Percentiles rank a stretch among this genome's conserved stretches.
phyloP scores from a whole-genome alignment of 345 rosid genomes.

The Aethionema arabicum region DNA sequence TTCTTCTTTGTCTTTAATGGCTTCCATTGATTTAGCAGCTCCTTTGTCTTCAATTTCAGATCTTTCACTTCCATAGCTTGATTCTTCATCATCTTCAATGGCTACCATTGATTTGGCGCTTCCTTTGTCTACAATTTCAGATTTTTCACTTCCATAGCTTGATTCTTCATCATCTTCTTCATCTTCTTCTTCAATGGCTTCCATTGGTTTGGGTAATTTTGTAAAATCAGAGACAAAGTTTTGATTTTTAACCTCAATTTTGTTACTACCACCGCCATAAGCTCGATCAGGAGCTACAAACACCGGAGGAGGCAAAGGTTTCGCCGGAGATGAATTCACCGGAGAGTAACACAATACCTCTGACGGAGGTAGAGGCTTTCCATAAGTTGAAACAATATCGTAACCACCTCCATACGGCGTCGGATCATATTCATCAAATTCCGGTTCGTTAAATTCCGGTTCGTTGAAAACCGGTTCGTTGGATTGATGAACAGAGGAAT shows the following conservation, averaged over 20 bases:
- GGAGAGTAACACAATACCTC: slow-evolving; percentile 60
- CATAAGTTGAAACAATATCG: slow-evolving; percentile 54
- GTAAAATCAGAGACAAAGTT: slow-evolving; percentile 31
- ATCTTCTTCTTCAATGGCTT: slow-evolving; percentile 26
- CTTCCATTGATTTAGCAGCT: neutral
- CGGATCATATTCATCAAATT: slow-evolving; percentile 66
- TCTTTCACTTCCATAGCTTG: neutral
- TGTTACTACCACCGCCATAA: slow-evolving; percentile 35
- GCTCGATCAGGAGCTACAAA: slow-evolving; percentile 37
- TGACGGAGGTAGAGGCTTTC: slow-evolving; percentile 65
- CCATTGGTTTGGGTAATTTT: slow-evolving; percentile 28
- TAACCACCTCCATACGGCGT: slow-evolving; percentile 81
- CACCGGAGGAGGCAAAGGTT: slow-evolving; percentile 34
- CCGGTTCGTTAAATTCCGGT: slow-evolving; percentile 45
- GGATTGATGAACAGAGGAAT: slow-evolving; percentile 46
- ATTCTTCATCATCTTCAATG: neutral
- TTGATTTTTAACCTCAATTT: slow-evolving; percentile 27
- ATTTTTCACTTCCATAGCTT: neutral
- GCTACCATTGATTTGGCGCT: slow-evolving; percentile 5
- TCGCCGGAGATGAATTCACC: slow-evolving; percentile 28
- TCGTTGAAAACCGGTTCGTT: slow-evolving; percentile 52
- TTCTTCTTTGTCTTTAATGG: slow-evolving; percentile 21
- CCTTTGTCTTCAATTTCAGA: neutral
- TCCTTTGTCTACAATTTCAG: rapidly evolving
- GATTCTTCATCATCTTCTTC: neutral